Conservation (phyloP, 805 yeast genomes). For the Schizosaccharomyces osmophilus region DNA sequence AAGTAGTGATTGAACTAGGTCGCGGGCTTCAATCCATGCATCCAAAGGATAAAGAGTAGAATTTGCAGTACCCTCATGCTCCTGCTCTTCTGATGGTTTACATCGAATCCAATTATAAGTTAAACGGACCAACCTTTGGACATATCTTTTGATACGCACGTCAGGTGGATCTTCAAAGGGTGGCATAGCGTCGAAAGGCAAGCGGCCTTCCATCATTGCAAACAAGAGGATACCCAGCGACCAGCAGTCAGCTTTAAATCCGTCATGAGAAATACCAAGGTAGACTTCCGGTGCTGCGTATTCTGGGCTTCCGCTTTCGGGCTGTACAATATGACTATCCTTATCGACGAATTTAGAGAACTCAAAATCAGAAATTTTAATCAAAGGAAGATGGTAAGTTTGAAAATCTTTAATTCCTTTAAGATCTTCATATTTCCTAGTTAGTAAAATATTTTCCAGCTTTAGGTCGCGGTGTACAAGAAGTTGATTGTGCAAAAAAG, state of each 20-base stretch:
- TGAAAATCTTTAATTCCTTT: background rate
- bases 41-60: too few species aligned
- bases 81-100: background rate
- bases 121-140: background rate
- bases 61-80: background rate
- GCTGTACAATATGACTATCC: background rate
- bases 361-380: background rate
- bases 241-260: conserved; percentile 80
- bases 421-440: background rate
- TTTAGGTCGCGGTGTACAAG: background rate
- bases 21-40: too few species aligned
- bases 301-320: conserved; percentile 90
- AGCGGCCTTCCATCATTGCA: conserved; percentile 55
- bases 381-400: background rate
- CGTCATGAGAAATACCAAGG: conserved; percentile 45
- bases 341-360: background rate
- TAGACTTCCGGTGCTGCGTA: conserved; percentile 85
- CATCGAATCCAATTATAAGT: background rate
- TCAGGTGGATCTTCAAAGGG: background rate
- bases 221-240: conserved; percentile 75
- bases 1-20: too few species aligned
- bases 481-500: background rate
- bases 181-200: conserved; percentile 29
- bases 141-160: background rate
- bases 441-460: background rate